These are phyloP conservation scores for Hypoxylon fragiforme DNA, from an alignment of 495 filamentous ascomycete genomes.

Conservation along the genomic window DNA sequence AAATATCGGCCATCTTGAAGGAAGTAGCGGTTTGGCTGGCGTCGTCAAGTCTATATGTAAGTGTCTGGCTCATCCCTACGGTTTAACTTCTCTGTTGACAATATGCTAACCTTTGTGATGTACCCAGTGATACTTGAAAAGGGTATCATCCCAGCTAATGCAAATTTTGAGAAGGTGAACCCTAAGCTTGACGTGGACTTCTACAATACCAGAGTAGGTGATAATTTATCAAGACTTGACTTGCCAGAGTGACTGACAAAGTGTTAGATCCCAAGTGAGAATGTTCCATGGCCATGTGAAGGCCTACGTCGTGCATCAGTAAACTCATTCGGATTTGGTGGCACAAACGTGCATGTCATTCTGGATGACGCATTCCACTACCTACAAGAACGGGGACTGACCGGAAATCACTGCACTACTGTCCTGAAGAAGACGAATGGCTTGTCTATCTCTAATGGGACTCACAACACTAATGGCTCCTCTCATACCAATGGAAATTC, in stretches of 20 bases:
- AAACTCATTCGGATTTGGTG: slow-evolving; percentile 64
- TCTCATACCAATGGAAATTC: not conserved
- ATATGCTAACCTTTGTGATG: not conserved
- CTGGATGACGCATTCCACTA: slow-evolving; percentile 48
- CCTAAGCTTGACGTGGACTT: slow-evolving; percentile 41
- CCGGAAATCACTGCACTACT: slow-evolving; percentile 33
- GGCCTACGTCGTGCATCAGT: slow-evolving; percentile 50
- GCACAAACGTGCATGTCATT: slow-evolving; percentile 60
- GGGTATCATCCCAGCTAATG: slow-evolving; percentile 46
- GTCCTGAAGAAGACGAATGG: slow-evolving; percentile 1
- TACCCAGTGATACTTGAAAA: slow-evolving; percentile 54
- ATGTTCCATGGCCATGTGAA: slow-evolving; percentile 33
- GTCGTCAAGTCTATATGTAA: slow-evolving; percentile 57
- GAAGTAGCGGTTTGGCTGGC: slow-evolving; percentile 52
- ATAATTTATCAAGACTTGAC: not conserved
- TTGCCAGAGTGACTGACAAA: not conserved
- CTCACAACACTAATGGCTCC: not conserved
- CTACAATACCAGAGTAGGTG: slow-evolving; percentile 27
- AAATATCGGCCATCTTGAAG: slow-evolving; percentile 61
- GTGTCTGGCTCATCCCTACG: slow-evolving; percentile 40
- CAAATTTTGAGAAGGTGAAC: slow-evolving; percentile 54
- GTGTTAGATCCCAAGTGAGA: slow-evolving; percentile 30
- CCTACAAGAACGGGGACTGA: slow-evolving; percentile 15
- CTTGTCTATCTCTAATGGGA: not conserved
- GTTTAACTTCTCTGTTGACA: too few species aligned